Evolutionary conservation across 495 filamentous ascomycete genomes (phyloP), one percentile per base, ranked within the genome.

Genomic region (Sphaerosporella brunnea): DNA sequence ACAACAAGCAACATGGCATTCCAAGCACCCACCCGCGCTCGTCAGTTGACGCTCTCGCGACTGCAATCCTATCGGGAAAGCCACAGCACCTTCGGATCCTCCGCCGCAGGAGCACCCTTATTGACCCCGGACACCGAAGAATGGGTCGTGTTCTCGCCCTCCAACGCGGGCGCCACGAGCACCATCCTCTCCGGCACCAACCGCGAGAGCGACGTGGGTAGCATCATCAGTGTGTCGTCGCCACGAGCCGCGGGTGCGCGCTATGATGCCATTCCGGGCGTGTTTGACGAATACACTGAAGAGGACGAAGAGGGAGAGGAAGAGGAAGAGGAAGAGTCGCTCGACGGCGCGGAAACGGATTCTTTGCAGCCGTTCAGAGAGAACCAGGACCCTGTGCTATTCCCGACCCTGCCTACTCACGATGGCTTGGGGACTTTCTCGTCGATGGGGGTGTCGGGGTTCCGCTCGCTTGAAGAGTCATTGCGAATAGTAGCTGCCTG

Each of bases 111-210:
- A 60, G 35, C 59, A 58, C 26, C 61, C 63, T 48, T 55, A 62
- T 19, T 55, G 72, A 35, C 75, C 80, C 56, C 45, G 32, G 81
- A 93, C 42, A 75, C 83, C 2, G 78, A 86, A 60, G 87, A 93
- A 75, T 96, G 90, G 92, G 77, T 97, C 36, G 74, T 97, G 53
- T 97, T 97, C 66, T 84, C 84, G 9, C 85, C 86, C 2, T 68
- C 73, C 4, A 74, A 73, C 37, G 71, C 75, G 30, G 72, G 72
- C 15, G 81, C 79, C 55, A 73, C 80, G 9, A 78, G 74, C 47
- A 85, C 83, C 18, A 78, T 81, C 10, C 77, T 82, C 42, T 72
- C 75, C 7, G 35, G 9, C 9, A 34, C 70, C 68, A 32, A 93
- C 85, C 7, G 4, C 35, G 88, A 85, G 37, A 93, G 84, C 38